Evolutionary conservation across 768 basidiomycete species (phyloP).

Genomic region (Mycena olivaceomarginata): DNA sequence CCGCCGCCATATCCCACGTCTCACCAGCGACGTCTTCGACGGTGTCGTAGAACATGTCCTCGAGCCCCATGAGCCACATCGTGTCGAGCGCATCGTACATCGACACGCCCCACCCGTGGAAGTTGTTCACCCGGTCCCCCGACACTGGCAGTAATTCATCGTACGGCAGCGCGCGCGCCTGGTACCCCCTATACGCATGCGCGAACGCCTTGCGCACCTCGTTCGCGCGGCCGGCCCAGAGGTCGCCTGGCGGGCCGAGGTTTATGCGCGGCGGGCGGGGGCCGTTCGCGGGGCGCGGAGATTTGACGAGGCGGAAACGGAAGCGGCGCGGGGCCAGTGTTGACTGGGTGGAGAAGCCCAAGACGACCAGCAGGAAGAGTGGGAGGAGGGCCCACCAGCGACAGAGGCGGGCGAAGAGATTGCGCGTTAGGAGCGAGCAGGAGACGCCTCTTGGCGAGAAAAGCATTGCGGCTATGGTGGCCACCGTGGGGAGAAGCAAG

Average conservation of each 20-base stretch:
- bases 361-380: neutral
- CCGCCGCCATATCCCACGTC: slow-evolving; percentile 20
- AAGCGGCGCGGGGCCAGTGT: slow-evolving; percentile 26
- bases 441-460: neutral
- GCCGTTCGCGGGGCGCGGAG: slow-evolving; percentile 20
- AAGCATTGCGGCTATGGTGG: too few species aligned
- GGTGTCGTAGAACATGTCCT: slow-evolving; percentile 77
- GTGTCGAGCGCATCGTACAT: slow-evolving; percentile 89
- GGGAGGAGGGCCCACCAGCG: slow-evolving; percentile 35
- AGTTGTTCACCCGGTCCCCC: slow-evolving; percentile 71
- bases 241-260: slow-evolving; percentile 25
- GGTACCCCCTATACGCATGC: slow-evolving; percentile 77
- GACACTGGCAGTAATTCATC: slow-evolving; percentile 77
- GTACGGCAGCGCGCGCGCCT: slow-evolving; percentile 67
- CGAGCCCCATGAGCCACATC: slow-evolving; percentile 86
- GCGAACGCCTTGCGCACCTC: slow-evolving; percentile 76
- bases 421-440: slow-evolving; percentile 9
- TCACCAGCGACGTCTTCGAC: slow-evolving; percentile 65
- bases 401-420: neutral
- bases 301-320: slow-evolving; percentile 35
- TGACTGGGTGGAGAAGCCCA: slow-evolving; percentile 10
- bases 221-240: slow-evolving; percentile 71
- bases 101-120: slow-evolving; percentile 86
- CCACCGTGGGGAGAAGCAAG: too few species aligned
- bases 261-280: slow-evolving; percentile 29